A percentile compares a stretch with the other conserved stretches of the same genome.
phyloP scores from a whole-genome alignment of 2,329 filamentous ascomycete genomes.

The Hypoxylon sp. region DNA sequence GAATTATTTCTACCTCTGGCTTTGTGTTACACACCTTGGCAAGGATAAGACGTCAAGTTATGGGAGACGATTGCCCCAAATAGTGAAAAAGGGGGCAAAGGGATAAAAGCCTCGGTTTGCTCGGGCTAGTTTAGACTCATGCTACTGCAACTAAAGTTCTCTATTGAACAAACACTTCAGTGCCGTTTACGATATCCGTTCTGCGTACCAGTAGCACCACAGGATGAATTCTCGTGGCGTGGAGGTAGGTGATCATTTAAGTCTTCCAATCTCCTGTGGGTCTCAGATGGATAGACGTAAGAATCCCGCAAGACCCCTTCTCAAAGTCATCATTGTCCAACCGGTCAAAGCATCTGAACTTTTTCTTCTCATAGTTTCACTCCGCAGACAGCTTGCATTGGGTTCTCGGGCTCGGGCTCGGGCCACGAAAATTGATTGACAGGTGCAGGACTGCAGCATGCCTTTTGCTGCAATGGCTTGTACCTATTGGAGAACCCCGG shows the following conservation, averaged over 20 bases:
- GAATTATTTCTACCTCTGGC: no score
- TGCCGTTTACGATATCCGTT: constrained; percentile 1
- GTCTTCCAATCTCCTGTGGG: constrained; percentile 7
- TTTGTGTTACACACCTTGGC: constrained; percentile 5
- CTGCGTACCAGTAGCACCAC: constrained; percentile 8
- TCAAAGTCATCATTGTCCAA: constrained; percentile 18
- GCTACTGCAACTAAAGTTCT: constrained; percentile 6
- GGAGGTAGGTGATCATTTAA: constrained; percentile 3
- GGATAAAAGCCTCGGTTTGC: constrained; percentile 13
- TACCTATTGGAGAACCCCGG: constrained; percentile 23
- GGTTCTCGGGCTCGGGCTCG: constrained; percentile 18
- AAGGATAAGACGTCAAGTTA: constrained; percentile 5
- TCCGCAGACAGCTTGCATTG: constrained; percentile 20
- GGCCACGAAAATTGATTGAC: constrained; percentile 25
- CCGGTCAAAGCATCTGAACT: constrained; percentile 1
- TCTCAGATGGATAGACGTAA: constrained; percentile 11
- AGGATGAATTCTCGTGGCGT: constrained; percentile 7
- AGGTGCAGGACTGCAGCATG: constrained; percentile 19
- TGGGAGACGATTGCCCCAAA: neutral
- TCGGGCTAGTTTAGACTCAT: constrained; percentile 17
- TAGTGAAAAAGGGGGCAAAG: neutral
- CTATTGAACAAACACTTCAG: constrained; percentile 1
- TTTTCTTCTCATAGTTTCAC: constrained; percentile 6
- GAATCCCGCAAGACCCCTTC: constrained; percentile 18
- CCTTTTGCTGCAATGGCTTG: constrained; percentile 17